These are phyloP conservation scores for Podila epicladia DNA, from an alignment of 192 early-diverging fungal species.

Conservation along the genomic window DNA sequence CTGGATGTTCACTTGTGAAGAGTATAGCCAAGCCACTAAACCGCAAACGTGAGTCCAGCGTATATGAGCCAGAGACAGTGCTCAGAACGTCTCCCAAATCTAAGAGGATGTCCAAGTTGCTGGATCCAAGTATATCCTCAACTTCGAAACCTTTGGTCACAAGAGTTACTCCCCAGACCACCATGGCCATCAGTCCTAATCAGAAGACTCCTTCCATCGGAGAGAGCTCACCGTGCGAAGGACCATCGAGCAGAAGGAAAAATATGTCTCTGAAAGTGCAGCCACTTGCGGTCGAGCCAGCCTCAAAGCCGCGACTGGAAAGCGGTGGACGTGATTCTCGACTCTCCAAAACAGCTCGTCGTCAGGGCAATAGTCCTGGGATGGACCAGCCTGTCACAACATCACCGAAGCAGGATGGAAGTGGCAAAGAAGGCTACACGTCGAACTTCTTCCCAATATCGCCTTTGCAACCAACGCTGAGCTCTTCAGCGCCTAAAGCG, in stretches of 20 bases:
- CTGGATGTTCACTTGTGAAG: too few relatives aligned
- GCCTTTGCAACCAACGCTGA: constrained; percentile 28
- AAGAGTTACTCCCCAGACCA: not conserved
- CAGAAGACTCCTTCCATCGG: not conserved
- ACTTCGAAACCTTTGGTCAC: too few relatives aligned
- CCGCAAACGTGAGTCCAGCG: too few relatives aligned
- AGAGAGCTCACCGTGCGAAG: not conserved
- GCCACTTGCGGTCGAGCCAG: constrained; percentile 27
- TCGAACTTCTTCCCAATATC: constrained; percentile 44
- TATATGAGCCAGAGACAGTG: too few relatives aligned
- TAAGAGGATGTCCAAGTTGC: too few relatives aligned
- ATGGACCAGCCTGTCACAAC: constrained; percentile 29
- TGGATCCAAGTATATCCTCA: too few relatives aligned
- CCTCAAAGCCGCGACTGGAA: constrained; percentile 1
- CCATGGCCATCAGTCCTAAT: not conserved
- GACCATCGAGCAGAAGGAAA: not conserved
- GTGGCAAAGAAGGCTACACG: constrained; percentile 11
- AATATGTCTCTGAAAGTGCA: constrained; percentile 14
- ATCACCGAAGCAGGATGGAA: constrained; percentile 29
- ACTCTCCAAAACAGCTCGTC: too few relatives aligned
- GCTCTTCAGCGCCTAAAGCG: constrained; percentile 40
- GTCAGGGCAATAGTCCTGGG: constrained; percentile 1
- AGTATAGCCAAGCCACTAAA: too few relatives aligned
- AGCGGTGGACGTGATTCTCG: too few relatives aligned
- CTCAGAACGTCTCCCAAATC: too few relatives aligned